Percentiles rank a stretch among this genome's conserved stretches.
Conservation (phyloP, 1,284 basidiomycete genomes). For the Rhodotorula sp. region DNA sequence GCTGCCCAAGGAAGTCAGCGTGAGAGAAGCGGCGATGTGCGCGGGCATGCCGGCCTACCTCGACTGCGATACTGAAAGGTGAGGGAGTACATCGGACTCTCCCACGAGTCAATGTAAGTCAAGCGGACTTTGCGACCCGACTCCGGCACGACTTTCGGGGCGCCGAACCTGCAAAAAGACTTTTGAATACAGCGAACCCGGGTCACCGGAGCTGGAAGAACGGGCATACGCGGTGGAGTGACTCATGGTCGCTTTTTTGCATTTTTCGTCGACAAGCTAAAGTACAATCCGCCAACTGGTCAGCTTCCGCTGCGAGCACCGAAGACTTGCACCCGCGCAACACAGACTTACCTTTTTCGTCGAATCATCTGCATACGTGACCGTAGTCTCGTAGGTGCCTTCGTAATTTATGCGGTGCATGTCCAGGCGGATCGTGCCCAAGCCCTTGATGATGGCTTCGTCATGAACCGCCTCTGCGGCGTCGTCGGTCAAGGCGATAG, state of each 20-base stretch:
- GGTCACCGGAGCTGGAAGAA: too few species aligned
- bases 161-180: conserved; percentile 5
- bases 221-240: neutral
- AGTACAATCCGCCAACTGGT: too few species aligned
- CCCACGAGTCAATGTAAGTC: conserved; percentile 11
- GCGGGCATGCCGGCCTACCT: neutral
- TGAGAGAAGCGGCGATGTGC: too few species aligned
- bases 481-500: conserved; percentile 31
- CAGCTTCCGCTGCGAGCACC: neutral
- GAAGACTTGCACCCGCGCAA: too few species aligned
- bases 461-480: conserved; percentile 4
- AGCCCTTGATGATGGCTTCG: conserved; percentile 24
- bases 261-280: conserved; percentile 21
- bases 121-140: neutral
- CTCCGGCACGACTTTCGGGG: neutral
- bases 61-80: conserved; percentile 31
- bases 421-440: conserved; percentile 22
- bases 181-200: too few species aligned
- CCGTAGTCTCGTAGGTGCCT: rapidly evolving
- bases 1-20: neutral
- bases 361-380: neutral
- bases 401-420: neutral
- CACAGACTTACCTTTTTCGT: conserved; percentile 5
- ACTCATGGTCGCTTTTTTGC: conserved; percentile 27
- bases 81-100: neutral